These are phyloP conservation scores for Lactarius vividus DNA, from an alignment of 768 basidiomycete species.

Conservation along the genomic window DNA sequence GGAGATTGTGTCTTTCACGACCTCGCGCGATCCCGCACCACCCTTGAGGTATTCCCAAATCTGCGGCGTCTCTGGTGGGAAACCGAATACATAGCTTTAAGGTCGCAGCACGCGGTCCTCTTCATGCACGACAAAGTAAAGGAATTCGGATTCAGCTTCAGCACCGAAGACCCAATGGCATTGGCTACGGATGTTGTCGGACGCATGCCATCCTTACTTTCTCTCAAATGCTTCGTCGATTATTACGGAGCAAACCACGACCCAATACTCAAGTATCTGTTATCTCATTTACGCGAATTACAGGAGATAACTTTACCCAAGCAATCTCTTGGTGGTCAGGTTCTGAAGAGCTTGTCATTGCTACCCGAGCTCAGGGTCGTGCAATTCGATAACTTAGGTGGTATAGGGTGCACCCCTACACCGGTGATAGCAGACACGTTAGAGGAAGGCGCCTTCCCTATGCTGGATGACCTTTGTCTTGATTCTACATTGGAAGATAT, in stretches of 20 bases:
- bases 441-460: slow-evolving; percentile 23
- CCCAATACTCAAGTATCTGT: slow-evolving; percentile 9
- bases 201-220: slow-evolving; percentile 25
- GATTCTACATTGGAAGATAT: slow-evolving; percentile 23
- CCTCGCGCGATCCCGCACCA: slow-evolving; percentile 26
- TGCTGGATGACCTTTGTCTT: slow-evolving; percentile 24
- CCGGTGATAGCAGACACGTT: slow-evolving; percentile 2
- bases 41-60: slow-evolving; percentile 27
- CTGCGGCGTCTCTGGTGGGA: slow-evolving; percentile 22
- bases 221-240: neutral
- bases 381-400: slow-evolving; percentile 18
- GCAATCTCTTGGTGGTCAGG: slow-evolving; percentile 2
- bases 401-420: neutral
- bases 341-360: slow-evolving; percentile 17
- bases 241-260: neutral
- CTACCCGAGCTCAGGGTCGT: slow-evolving; percentile 23
- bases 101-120: slow-evolving; percentile 8
- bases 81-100: neutral
- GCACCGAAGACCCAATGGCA: neutral
- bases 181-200: slow-evolving; percentile 15
- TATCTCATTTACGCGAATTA: slow-evolving; percentile 14
- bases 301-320: slow-evolving; percentile 20
- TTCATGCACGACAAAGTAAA: slow-evolving; percentile 28
- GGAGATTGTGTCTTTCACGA: slow-evolving; percentile 22
- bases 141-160: slow-evolving; percentile 18